Evolutionary conservation across 2,329 filamentous ascomycete genomes (phyloP).

Genomic region (Aureobasidium sp.): DNA sequence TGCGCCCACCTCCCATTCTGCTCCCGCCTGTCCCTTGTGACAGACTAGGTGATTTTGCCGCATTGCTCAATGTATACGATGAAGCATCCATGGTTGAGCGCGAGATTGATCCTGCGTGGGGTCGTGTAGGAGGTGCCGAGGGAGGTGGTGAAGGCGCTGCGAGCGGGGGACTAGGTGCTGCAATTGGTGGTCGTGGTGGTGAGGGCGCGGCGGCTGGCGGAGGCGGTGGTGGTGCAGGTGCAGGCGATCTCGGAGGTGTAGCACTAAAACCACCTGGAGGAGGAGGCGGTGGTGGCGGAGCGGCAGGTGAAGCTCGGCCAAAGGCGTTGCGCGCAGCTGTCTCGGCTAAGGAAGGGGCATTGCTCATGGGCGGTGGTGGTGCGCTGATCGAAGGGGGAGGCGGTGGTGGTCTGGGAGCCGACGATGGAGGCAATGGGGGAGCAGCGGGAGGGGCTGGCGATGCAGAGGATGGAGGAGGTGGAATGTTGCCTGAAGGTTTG

Average conservation of each 20-base stretch:
- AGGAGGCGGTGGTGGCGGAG: constrained; percentile 43
- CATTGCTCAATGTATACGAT: constrained; percentile 35
- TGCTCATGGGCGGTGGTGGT: constrained; percentile 25
- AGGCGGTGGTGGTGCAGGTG: constrained; percentile 51
- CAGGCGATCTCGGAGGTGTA: constrained; percentile 73
- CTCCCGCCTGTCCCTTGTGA: constrained; percentile 9
- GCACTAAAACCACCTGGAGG: constrained; percentile 49
- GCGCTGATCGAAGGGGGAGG: constrained; percentile 14
- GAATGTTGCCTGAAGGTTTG: constrained; percentile 45
- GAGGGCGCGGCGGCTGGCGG: constrained; percentile 37
- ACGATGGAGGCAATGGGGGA: constrained; percentile 30
- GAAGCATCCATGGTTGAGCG: constrained; percentile 23
- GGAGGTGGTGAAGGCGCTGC: constrained; percentile 30
- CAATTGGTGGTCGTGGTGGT: constrained; percentile 59
- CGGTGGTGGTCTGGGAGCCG: constrained; percentile 23
- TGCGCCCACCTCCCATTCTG: neutral
- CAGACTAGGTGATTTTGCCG: constrained; percentile 16
- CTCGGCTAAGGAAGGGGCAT: constrained; percentile 1
- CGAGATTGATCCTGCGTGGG: constrained; percentile 14
- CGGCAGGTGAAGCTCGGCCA: constrained; percentile 38
- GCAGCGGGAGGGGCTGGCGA: constrained; percentile 55
- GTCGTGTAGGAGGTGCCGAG: constrained; percentile 27
- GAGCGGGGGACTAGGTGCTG: constrained; percentile 32
- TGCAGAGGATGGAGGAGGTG: constrained; percentile 37
- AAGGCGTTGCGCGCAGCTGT: constrained; percentile 12